Base-by-base conservation (phyloP, 2,329 filamentous ascomycete species). In the Ceratocystis smalleyi region DNA sequence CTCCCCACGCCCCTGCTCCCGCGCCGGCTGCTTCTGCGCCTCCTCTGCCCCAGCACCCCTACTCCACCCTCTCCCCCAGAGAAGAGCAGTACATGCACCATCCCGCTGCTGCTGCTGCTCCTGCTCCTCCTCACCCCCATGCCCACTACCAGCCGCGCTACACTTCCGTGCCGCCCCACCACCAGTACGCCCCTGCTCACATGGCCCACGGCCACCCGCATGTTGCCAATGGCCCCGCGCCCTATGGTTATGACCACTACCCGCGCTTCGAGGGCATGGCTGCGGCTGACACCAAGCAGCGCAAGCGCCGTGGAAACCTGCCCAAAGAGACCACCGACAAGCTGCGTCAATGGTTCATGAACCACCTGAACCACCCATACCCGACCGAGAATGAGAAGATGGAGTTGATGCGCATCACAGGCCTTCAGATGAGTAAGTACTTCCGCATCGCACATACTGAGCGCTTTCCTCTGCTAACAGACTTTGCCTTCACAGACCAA, bases 251-350 rank as follows among this genome's bases (percentile, higher is more conserved):
- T 62, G 75, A 74, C 17, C 76, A 80, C 40, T 77, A 75, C 66
- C 72, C 75, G 68, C 74, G 75, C 12, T 75, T 75, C 24, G 72
- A 76, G 61, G 72, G 75, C 24, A 72, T 73, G 68, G 73, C 74
- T 63, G 72, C 71, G 19, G 74, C 72, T 1, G 79, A 81, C 65
- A 75, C 71, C 66, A 82, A 80, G 71, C 78, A 78, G 68, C 76
- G 82, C 40, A 85, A 83, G 72, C 80, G 90, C 62, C 81, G 91
- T 47, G 91, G 91, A 1, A 96, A 96, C 71, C 78, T 96, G 2
- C 91, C 91, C n/a, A 95, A 95, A 71, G 87, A 91, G 64, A 89
- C 89, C 0, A 96, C 90, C 0, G 88, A 91, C 71, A 85, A 88
- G 68, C 78, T 96, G 49, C 83, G 88, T 63, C 78, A 82, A 0